Base-by-base conservation (phyloP, 495 filamentous ascomycete genomes). In the Aspergillus biplanus region DNA sequence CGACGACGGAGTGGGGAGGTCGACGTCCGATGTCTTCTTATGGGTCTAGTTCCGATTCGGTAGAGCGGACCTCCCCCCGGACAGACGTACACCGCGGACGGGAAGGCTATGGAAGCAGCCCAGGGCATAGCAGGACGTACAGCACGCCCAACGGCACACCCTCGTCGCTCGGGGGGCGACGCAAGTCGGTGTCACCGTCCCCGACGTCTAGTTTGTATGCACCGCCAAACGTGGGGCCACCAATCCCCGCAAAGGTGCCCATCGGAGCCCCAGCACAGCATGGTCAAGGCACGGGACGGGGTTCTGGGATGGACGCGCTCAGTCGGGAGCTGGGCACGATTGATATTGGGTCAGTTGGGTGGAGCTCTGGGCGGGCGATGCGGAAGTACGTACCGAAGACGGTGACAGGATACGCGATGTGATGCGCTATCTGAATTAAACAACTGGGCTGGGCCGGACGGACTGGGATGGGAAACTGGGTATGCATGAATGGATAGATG, bases 301-400 rank as follows among this genome's bases (percentile, higher is more conserved):
- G 75, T 46, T 77, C 74, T 50, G 77, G 80, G 71, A 86, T 81
- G 80, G 82, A 75, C 72, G 86, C 90, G 8, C 75, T 97, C 58
- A 89, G 91, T 70, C 85, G 92, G 59, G 92, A 97, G 75, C 82
- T 97, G 74, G 86, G 84, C 63, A 85, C 81, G 33, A 96, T 97
- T 65, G 91, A 97, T 75, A 90, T 97, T 62, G 92, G 92, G 7
- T 73, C 76, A 35, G 73, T 71, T 5, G 73, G 69, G 6, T 76
- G 74, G 56, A 78, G 68, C 21, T 52, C 53, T 52, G 65, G 68
- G 18, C 69, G 78, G 9, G 66, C 59, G 31, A 65, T 70, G 33
- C 58, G 67, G 35, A 68, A 60, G 55, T 74, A 70, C 53, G 65
- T 67, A 4, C 69, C 71, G 5, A 64, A 59, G 31, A 13, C 60